Conservation (phyloP, 164 flowering plant species). For the Cinnamomum micranthum region DNA sequence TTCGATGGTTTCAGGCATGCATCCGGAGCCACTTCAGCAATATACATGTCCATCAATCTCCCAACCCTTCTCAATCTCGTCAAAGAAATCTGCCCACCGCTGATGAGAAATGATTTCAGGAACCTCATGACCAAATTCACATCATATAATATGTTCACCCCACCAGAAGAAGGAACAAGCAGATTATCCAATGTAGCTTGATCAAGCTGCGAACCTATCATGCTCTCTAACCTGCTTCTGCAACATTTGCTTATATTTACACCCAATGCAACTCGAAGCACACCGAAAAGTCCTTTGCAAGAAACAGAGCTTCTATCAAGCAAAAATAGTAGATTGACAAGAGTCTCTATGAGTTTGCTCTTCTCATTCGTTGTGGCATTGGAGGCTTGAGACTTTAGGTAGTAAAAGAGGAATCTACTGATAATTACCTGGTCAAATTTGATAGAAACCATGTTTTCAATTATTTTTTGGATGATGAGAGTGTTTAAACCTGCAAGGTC, state of each 20-base stretch:
- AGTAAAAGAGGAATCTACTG: slow-evolving; percentile 55
- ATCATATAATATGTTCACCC: slow-evolving; percentile 47
- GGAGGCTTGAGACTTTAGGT: slow-evolving; percentile 42
- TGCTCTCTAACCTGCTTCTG: slow-evolving; percentile 47
- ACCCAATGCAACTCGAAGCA: slow-evolving; percentile 38
- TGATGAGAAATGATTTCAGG: slow-evolving; percentile 41
- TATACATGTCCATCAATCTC: slow-evolving; percentile 51
- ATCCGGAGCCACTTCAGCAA: slow-evolving; percentile 80
- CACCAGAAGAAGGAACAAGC: slow-evolving; percentile 59
- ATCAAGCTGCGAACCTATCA: slow-evolving; percentile 71
- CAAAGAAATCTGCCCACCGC: slow-evolving; percentile 22
- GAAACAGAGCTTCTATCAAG: slow-evolving; percentile 51
- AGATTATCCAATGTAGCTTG: slow-evolving; percentile 68
- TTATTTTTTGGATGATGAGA: slow-evolving; percentile 27
- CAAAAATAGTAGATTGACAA: slow-evolving; percentile 37
- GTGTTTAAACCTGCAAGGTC: slow-evolving; percentile 45
- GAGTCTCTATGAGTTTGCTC: slow-evolving; percentile 31
- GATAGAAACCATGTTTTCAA: slow-evolving; percentile 37
- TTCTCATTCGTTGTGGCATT: slow-evolving; percentile 35
- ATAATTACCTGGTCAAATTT: slow-evolving; percentile 44
- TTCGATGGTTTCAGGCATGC: slow-evolving; percentile 54
- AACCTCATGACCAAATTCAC: slow-evolving; percentile 69
- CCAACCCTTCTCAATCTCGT: slow-evolving; percentile 45
- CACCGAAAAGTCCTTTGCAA: slow-evolving; percentile 52
- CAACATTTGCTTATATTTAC: slow-evolving; percentile 36